These are phyloP conservation scores for Sequoiadendron giganteum DNA, from an alignment of 75 land plant genomes.

Conservation along the genomic window DNA sequence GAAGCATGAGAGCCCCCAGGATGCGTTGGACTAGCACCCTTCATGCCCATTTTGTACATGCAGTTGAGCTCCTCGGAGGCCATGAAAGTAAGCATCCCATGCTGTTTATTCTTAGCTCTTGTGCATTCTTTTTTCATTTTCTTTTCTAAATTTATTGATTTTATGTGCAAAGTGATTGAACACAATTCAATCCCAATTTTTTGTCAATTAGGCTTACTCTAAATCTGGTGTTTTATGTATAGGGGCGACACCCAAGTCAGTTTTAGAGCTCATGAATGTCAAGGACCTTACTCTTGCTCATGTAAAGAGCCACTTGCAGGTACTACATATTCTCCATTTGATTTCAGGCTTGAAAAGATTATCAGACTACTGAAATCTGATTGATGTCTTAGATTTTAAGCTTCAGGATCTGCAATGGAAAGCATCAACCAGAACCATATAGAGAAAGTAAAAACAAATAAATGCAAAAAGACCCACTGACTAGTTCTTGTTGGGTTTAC, in stretches of 20 bases:
- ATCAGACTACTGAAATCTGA: not conserved
- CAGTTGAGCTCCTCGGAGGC: constrained; percentile 93
- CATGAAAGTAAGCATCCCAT: constrained; percentile 68
- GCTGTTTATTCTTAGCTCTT: not conserved
- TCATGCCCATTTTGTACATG: constrained; percentile 90
- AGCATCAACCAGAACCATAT: not conserved
- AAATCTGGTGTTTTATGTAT: not conserved
- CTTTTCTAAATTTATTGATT: not conserved
- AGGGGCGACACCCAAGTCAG: constrained; percentile 56
- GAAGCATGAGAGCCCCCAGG: constrained; percentile 72
- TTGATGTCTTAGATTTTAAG: not conserved
- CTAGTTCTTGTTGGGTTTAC: not conserved
- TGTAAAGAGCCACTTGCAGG: constrained; percentile 57
- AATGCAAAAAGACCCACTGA: not conserved
- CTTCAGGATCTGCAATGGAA: not conserved
- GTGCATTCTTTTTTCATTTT: not conserved
- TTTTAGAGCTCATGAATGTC: constrained; percentile 54
- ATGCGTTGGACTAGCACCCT: constrained; percentile 93
- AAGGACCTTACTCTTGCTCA: constrained; percentile 51
- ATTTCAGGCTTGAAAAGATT: not conserved
- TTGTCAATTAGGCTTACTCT: not conserved
- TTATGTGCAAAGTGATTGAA: not conserved
- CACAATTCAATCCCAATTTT: not conserved
- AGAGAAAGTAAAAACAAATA: not conserved
- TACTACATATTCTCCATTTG: constrained; percentile 11